A percentile compares a stretch with the other conserved stretches of the same genome.
Evolutionary conservation across 768 basidiomycete species (phyloP).

Genomic region (Mycena amicta): DNA sequence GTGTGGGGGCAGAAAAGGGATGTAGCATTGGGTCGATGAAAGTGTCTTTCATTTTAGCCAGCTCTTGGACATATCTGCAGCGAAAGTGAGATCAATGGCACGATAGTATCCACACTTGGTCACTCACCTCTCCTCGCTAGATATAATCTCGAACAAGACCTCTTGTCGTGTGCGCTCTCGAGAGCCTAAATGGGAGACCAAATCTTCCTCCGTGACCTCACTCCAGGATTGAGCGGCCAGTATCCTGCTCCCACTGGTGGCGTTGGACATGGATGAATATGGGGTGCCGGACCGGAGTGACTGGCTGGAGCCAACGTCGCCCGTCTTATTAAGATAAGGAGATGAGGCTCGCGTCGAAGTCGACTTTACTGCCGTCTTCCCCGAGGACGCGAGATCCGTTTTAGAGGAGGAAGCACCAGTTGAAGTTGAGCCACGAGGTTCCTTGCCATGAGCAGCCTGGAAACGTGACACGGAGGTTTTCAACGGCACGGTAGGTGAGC

Average conservation of each 20-base stretch:
- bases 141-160: slow-evolving; percentile 95
- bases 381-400: slow-evolving; percentile 53
- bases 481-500: slow-evolving; percentile 36
- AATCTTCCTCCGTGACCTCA: slow-evolving; percentile 91
- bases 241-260: slow-evolving; percentile 67
- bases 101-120: background rate
- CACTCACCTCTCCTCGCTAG: slow-evolving; percentile 90
- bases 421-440: slow-evolving; percentile 67
- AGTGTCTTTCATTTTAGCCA: slow-evolving; percentile 89
- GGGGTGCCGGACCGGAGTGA: slow-evolving; percentile 82
- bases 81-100: slow-evolving; percentile 14
- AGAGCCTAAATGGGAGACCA: slow-evolving; percentile 90
- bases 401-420: slow-evolving; percentile 66
- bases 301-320: slow-evolving; percentile 55
- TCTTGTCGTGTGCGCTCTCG: slow-evolving; percentile 95
- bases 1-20: slow-evolving; percentile 62
- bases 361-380: slow-evolving; percentile 44
- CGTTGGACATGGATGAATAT: slow-evolving; percentile 74
- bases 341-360: slow-evolving; percentile 66
- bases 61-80: slow-evolving; percentile 86
- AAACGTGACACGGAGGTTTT: slow-evolving; percentile 80
- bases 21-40: slow-evolving; percentile 91
- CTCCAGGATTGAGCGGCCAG: slow-evolving; percentile 86
- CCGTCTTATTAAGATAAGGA: slow-evolving; percentile 57
- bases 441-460: slow-evolving; percentile 72